These are phyloP conservation scores for Amphicarpaea edgeworthii DNA, from an alignment of 306 rosid species.

Conservation along the genomic window DNA sequence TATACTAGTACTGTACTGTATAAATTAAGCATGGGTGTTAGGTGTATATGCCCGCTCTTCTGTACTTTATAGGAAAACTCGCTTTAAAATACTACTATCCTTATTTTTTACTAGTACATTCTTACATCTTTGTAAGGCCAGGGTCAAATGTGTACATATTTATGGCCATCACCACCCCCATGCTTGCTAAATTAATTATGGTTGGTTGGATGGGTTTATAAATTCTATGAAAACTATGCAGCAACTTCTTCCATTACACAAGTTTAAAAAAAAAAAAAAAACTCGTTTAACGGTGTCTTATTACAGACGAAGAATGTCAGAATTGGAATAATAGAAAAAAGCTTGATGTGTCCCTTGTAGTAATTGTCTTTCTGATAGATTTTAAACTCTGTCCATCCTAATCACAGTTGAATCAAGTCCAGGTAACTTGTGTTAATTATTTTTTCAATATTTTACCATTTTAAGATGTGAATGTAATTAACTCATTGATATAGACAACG, in stretches of 20 bases:
- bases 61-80: neutral
- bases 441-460: constrained; percentile 21
- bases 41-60: neutral
- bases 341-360: neutral
- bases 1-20: no score
- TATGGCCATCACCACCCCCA: constrained; percentile 40
- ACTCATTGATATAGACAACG: constrained; percentile 48
- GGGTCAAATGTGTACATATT: constrained; percentile 37
- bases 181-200: constrained; percentile 35
- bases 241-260: neutral
- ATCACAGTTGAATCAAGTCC: constrained; percentile 14
- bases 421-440: constrained; percentile 7
- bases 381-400: constrained; percentile 8
- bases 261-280: no score
- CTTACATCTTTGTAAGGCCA: constrained; percentile 22
- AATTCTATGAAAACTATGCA: constrained; percentile 10
- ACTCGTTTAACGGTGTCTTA: neutral
- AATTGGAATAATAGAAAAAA: constrained; percentile 4
- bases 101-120: neutral
- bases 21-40: constrained; percentile 6
- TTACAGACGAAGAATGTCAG: neutral
- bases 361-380: neutral
- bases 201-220: constrained; percentile 8
- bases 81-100: constrained; percentile 8
- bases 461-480: constrained; percentile 38